Evolutionary conservation across 208 protist genomes (phyloP), one percentile per base, ranked within the genome.

Genomic region (Wallacemonas sp.): DNA sequence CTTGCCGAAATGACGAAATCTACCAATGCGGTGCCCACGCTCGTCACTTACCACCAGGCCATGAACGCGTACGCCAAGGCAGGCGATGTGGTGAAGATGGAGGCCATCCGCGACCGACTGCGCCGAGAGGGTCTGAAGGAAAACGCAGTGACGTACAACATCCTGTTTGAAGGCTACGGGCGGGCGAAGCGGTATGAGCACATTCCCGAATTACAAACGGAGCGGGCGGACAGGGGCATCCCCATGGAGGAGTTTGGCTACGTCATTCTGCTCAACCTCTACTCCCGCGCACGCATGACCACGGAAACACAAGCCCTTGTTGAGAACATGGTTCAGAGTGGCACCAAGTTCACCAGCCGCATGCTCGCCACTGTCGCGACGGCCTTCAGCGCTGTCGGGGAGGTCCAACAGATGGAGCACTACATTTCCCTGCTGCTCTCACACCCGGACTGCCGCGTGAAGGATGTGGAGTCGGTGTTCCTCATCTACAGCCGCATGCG

Each of bases 51-150:
- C 67, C 92, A 97, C 47, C 87, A 94, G 39, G 86, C 80, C n/a
- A 90, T 97, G 86, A 93, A 91, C 64, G 89, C 92, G 22, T 97
- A 95, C 71, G 89, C 89, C 31, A 97, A 97, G 71, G 84, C 79
- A 36, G 92, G 92, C 2, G 89, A 97, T 58, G 84, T 97, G 17
- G 66, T 58, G 12, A 95, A 95, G 68, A 94, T 97, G 81, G 85
- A 95, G 66, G 63, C 64, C 1, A 76, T 93, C 49, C 84, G 87
- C 0, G 71, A 77, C 2, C 66, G 72, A 54, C 71, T 97, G 66
- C 68, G 77, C 44, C 64, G 55, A 11, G 80, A 89, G 44, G 87
- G 89, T 4, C 90, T 94, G 62, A 56, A 79, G 8, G 87, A 94
- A 41, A 95, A 90, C 62, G 70, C 82, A 21, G 82, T 94, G 8